Evolutionary conservation across 306 rosid genomes (phyloP).

Genomic region (Trifolium dubium): DNA sequence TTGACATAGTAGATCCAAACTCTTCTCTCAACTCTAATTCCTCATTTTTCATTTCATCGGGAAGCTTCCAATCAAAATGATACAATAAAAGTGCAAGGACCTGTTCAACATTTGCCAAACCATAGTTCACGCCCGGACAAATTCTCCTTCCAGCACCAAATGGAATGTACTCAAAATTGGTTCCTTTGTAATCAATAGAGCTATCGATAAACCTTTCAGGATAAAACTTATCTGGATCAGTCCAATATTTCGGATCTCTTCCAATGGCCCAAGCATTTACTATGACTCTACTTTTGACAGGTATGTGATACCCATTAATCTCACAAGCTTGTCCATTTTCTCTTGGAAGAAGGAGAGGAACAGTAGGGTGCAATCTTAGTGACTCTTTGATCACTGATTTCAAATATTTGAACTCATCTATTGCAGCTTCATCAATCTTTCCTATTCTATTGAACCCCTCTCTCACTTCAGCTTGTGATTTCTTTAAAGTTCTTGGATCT

Average conservation of each 20-base stretch:
- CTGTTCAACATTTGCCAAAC: neutral
- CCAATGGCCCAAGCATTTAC: conserved; percentile 11
- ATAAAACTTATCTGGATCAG: neutral
- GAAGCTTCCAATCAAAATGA: conserved; percentile 34
- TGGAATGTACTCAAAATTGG: conserved; percentile 21
- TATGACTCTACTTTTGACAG: neutral
- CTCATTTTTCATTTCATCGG: conserved; percentile 26
- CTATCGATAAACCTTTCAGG: neutral
- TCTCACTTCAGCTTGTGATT: neutral
- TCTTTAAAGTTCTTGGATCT: neutral
- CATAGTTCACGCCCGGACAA: conserved; percentile 6
- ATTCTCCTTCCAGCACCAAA: conserved; percentile 37
- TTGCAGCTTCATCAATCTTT: neutral
- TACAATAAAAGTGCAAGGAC: conserved; percentile 7
- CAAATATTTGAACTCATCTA: neutral
- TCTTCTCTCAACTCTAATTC: conserved; percentile 39
- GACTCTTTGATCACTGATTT: neutral
- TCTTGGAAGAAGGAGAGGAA: neutral
- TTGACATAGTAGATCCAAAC: conserved; percentile 13
- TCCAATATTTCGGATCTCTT: conserved; percentile 7
- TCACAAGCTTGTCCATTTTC: neutral
- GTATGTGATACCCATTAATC: neutral
- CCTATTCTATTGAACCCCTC: neutral
- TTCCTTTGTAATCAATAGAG: neutral
- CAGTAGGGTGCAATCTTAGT: neutral